Evolutionary conservation across 2,329 filamentous ascomycete species (phyloP), one percentile per base, ranked within the genome.

Genomic region (Colletotrichum chrysophilum): DNA sequence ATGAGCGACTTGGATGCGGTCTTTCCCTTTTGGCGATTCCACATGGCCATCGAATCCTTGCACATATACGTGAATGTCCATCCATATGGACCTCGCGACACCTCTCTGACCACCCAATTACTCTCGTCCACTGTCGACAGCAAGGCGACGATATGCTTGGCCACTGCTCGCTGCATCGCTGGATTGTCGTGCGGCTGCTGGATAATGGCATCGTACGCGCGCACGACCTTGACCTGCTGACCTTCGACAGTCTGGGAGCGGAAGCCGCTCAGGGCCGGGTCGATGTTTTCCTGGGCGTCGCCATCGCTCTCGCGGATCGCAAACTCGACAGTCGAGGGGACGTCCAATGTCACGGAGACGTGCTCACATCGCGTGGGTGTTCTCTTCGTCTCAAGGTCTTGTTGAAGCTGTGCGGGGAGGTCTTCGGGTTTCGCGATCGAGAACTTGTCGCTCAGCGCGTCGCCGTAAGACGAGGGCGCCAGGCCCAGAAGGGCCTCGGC

Each of bases 41-140:
- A 92, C 43, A 86, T 84, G 76, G 87, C 85, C 56, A 86, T 82
- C 4, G 91, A 92, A 76, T 88, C 85, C 73, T 86, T 88, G 84
- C 91, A 92, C 21, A 86, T 81, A 77, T 90, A 92, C 4, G 85
- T 86, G 70, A 92, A 88, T 1, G 84, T 85, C 90, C 90, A 91
- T 7, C 90, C 89, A 60, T 89, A 86, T 1, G 85, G 77, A 9
- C 80, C 84, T 16, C 86, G 83, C 28, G 86, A 86, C 24, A 89
- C 84, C 21, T 88, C 83, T 24, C 87, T 84, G 32, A 88, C 81
- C 4, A 79, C 80, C 90, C 90, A 92, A 1, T 80, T 81, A 77
- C 89, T 89, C 16, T 83, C 83, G 76, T 92, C 90, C 5, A 86
- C 83, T 9, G 81, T 80, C 28, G 86, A 82, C 16, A 92, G 78